A percentile compares a stretch with the other conserved stretches of the same genome.
Conservation (phyloP, 2,329 filamentous ascomycete genomes). For the Xylariaceae sp. region DNA sequence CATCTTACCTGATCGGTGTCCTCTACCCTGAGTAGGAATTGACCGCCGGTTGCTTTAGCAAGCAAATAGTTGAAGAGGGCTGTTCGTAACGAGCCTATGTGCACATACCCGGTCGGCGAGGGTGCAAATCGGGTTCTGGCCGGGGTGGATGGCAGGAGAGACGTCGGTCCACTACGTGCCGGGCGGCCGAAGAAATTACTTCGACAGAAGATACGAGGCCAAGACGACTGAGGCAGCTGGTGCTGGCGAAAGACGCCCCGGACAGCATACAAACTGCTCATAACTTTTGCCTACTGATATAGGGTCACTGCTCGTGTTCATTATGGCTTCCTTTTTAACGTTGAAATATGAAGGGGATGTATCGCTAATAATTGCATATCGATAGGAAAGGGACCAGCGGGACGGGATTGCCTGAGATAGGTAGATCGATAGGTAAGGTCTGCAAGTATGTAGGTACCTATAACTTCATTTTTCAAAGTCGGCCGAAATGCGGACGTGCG, state of each 20-base stretch:
- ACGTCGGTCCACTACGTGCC: constrained; percentile 12
- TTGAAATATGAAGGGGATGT: neutral
- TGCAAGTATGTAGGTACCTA: neutral
- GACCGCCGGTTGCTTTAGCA: constrained; percentile 79
- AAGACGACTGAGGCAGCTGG: constrained; percentile 11
- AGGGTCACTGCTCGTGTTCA: constrained; percentile 2
- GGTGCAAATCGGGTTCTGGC: constrained; percentile 86
- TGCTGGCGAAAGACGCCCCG: constrained; percentile 21
- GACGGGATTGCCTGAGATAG: neutral
- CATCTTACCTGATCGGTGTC: constrained; percentile 79
- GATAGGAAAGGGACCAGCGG: neutral
- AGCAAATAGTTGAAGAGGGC: constrained; percentile 93
- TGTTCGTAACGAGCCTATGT: constrained; percentile 85
- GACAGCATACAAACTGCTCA: constrained; percentile 24
- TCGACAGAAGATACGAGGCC: constrained; percentile 22
- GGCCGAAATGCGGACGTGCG: no score
- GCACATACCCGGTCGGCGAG: constrained; percentile 88
- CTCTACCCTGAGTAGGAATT: constrained; percentile 87
- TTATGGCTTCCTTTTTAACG: constrained; percentile 2
- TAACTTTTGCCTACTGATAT: constrained; percentile 8
- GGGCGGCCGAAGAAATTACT: constrained; percentile 27
- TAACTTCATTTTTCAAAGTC: neutral
- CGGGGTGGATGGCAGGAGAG: constrained; percentile 47
- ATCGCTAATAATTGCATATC: constrained; percentile 6
- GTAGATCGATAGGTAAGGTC: neutral